Evolutionary conservation across 768 basidiomycete genomes (phyloP), one percentile per base, ranked within the genome.

Genomic region (Asterophora parasitica): DNA sequence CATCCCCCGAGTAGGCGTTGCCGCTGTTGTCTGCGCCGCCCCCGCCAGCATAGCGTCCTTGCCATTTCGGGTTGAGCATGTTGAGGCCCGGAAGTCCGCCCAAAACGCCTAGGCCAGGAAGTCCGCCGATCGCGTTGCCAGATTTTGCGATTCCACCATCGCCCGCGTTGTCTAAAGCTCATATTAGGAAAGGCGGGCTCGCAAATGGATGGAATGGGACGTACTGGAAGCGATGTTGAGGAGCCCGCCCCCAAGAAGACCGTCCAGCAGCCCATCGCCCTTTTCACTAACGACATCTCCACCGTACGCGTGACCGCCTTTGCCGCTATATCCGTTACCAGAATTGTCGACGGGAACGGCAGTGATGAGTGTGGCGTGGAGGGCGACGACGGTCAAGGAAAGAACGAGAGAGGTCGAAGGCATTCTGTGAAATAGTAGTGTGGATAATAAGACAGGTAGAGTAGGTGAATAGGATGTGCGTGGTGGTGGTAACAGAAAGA

Each of bases 81-180:
- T 34, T 37, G 34, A 46, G 11, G 5, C 41, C 11, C 19, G 26
- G 12, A 16, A 44, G n/a, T 11, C 48, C 26, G 50, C n/a, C 23
- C 23, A 23, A 23, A 23, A 23, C 23, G 23, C 23, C 23, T 23
- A 46, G 11, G 5, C 41, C 11, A 26, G 26, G 12, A 16, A 44
- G 15, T 11, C 48, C 27, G 50, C 53, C 16, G 51, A 35, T 16
- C 60, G 54, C 59, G 23, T 48, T 11, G n/a, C 69, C 70, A 10
- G 72, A 71, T 23, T 48, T 52, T 7, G 68, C 65, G 4, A 32
- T 2, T 3, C 71, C 71, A 27, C 62, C 74, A 15, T 57, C 35
- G 4, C 68, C 72, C 11, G 49, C 72, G 47, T 62, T 61, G 30
- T 33, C 61, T 63, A 31, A 4, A 46, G 4, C n/a, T 16, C 3